Base-by-base conservation (phyloP, 345 rosid species). In the Pugionium cornutum region DNA sequence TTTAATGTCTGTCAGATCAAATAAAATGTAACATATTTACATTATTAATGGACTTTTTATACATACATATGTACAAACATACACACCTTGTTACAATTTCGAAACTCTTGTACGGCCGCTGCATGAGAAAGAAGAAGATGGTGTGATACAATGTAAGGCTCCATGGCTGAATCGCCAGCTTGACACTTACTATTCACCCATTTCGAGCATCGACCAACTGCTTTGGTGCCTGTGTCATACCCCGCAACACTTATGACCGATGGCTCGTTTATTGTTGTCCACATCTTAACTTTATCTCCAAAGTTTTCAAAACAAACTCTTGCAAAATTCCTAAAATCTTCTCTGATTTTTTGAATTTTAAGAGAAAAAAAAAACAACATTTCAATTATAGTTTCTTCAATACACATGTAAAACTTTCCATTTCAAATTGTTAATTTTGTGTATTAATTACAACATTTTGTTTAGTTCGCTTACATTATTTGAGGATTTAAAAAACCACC, bases 211-310 rank as follows among this genome's bases (percentile, higher is more conserved):
- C 82, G 50, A 1, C 83, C 83, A 4, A 60, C 79, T 2, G 79
- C 81, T 33, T 59, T 53, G 31, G 39, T 55, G 4, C 83, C 83
- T 10, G 37, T 45, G 31, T 71, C 81, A 11, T 77, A 77, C n/a
- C 79, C 81, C 1, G 78, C 66, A 11, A 65, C 18, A 18, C 66
- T 67, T 62, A 65, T 76, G 2, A 54, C 51, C 33, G 31, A 68
- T 1, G 88, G 88, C 9, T 83, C 83, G 8, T 81, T 83, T 52
- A 83, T 54, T 6, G 85, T 81, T 37, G 78, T 64, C 85, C 88
- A 83, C 59, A 79, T 78, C 44, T 81, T 81, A 0, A 83, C 85
- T 47, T 71, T 67, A 6, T 81, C 83, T 27, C 88, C 88, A 62
- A 81, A 81, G 11, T 77, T 67, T 41, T 76, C 7, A 7, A 83